Base-by-base conservation (phyloP, 495 filamentous ascomycete genomes). In the Aspergillus affinis region DNA sequence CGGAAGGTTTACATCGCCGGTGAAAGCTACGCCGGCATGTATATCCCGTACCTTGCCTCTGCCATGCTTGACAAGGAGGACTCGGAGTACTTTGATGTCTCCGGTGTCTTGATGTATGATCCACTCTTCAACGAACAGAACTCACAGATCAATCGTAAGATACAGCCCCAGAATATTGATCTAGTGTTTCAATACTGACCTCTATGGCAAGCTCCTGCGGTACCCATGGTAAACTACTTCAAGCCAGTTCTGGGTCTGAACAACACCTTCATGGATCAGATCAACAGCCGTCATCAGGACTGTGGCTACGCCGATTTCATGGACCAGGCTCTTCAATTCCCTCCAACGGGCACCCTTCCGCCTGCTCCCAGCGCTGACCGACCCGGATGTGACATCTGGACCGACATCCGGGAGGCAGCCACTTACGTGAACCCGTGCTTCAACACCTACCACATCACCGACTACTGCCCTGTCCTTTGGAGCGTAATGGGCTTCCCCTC, bases 11-110 rank as follows among this genome's bases (percentile, higher is more conserved):
- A 87, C 62, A 80, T 91, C 54, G 81, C 87, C 2, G 88, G 88
- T 0, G 87, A 90, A 65, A 86, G 82, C 47, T 89, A 91, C 66
- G 90, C 88, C 20, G 91, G 91, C 6, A 78, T 79, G 57, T 95
- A 93, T 63, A 86, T 91, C 44, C 89, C 91, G 0, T 95, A 93
- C 65, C 87, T 95, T 51, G 86, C 89, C 1, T 81, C 83, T 63
- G 87, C 85, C 9, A 89, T 94, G 79, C 75, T 93, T 64, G 82
- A 90, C 57, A 78, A 76, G 47, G 84, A 91, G 18, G 81, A 94
- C 66, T 86, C 72, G 2, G 76, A 65, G 2, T 87, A 90, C 65
- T 90, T 84, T 68, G 79, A 91, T 63, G 68, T 92, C 12, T 75
- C 81, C n/a, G 85, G 84, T 2, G 81, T 90, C 54, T 76, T 86